These are phyloP conservation scores for Solanum tarapatanum DNA, from an alignment of 257 asterid species.

Conservation along the genomic window DNA sequence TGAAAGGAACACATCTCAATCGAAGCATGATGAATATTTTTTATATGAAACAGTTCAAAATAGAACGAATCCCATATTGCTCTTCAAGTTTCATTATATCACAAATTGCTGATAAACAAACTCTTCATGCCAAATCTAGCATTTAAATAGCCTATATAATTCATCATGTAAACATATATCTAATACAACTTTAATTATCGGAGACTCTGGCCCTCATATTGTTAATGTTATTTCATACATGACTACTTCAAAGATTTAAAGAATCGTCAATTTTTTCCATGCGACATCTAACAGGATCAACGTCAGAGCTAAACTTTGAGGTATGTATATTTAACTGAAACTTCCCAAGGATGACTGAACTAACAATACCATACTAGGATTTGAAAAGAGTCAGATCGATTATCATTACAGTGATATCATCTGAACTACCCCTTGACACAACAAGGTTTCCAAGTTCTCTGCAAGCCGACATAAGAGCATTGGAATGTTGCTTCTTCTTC, in stretches of 20 bases:
- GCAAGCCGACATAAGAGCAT: constrained; percentile 44
- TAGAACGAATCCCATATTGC: background rate
- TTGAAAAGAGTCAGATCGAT: constrained; percentile 34
- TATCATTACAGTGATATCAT: constrained; percentile 71
- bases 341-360: background rate
- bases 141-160: background rate
- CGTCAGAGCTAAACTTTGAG: background rate
- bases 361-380: background rate
- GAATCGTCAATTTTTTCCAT: background rate
- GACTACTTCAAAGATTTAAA: background rate
- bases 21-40: background rate
- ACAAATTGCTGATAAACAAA: background rate
- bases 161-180: background rate
- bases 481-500: constrained; percentile 14
- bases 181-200: background rate
- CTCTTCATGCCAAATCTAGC: background rate
- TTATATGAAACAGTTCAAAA: background rate
- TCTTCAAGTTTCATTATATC: background rate
- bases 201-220: background rate
- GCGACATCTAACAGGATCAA: background rate
- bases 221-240: background rate
- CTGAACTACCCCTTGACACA: constrained; percentile 63
- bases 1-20: background rate
- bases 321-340: background rate
- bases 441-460: constrained; percentile 65